Evolutionary conservation across 768 basidiomycete species (phyloP).

Genomic region (Podaxis sp.): DNA sequence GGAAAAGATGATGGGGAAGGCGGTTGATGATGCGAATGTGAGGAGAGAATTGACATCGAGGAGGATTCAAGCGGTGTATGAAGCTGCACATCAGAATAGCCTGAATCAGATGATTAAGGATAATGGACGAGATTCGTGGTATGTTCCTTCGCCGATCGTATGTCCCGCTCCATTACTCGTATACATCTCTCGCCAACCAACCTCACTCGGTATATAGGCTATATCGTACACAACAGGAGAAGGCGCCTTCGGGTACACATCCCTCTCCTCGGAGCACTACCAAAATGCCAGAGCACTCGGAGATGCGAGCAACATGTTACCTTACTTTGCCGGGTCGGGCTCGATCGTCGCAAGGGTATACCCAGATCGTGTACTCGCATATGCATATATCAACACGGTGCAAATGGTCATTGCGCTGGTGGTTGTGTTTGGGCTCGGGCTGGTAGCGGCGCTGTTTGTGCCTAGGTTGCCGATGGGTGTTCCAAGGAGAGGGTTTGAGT

Average conservation of each 20-base stretch:
- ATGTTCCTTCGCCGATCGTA: slow-evolving; percentile 39
- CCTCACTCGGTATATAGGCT: slow-evolving; percentile 17
- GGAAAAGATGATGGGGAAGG: slow-evolving; percentile 20
- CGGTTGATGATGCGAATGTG: slow-evolving; percentile 14
- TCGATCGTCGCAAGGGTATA: slow-evolving; percentile 31
- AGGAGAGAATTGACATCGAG: slow-evolving; percentile 25
- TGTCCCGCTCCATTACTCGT: not conserved
- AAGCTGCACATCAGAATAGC: slow-evolving; percentile 31
- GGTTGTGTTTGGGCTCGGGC: slow-evolving; percentile 24
- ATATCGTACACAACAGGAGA: slow-evolving; percentile 32
- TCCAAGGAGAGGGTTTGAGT: slow-evolving; percentile 22
- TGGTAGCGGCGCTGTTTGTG: slow-evolving; percentile 24
- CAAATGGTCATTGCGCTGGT: slow-evolving; percentile 22
- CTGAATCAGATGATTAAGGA: slow-evolving; percentile 36
- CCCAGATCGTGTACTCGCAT: slow-evolving; percentile 24
- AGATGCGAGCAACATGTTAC: slow-evolving; percentile 36
- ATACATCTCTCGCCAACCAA: not conserved
- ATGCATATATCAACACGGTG: slow-evolving; percentile 19
- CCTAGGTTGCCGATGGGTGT: slow-evolving; percentile 19
- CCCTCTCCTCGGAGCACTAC: slow-evolving; percentile 28
- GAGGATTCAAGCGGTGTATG: slow-evolving; percentile 21
- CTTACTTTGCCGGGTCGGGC: slow-evolving; percentile 37
- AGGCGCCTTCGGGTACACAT: slow-evolving; percentile 34
- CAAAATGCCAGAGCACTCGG: slow-evolving; percentile 30
- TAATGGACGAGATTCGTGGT: slow-evolving; percentile 32